Evolutionary conservation across 2,329 filamentous ascomycete species (phyloP).

Genomic region (Fusarium sp.): DNA sequence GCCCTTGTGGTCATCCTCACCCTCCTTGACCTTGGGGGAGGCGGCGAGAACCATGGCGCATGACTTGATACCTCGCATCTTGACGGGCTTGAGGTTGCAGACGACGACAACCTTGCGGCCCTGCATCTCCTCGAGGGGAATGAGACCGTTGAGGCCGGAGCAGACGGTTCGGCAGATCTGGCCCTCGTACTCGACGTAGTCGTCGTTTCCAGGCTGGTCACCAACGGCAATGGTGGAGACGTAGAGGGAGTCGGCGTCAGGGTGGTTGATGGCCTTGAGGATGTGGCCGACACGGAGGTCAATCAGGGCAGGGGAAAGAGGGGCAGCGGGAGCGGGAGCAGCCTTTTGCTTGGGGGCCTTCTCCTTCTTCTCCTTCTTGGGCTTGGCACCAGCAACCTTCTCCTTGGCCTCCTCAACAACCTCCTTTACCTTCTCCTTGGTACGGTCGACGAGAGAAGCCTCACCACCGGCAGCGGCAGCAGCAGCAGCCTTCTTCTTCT

Average conservation of each 20-base stretch:
- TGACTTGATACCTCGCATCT: constrained; percentile 89
- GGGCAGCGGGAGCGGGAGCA: constrained; percentile 76
- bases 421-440: constrained; percentile 69
- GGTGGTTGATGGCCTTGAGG: constrained; percentile 93
- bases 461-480: constrained; percentile 66
- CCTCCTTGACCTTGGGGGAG: constrained; percentile 84
- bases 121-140: constrained; percentile 97
- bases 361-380: constrained; percentile 90
- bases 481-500: constrained; percentile 91
- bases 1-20: constrained; percentile 87
- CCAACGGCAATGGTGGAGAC: constrained; percentile 97
- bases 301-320: constrained; percentile 86
- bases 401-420: constrained; percentile 64
- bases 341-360: constrained; percentile 83
- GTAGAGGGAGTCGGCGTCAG: constrained; percentile 94
- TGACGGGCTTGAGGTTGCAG: constrained; percentile 98
- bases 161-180: constrained; percentile 95
- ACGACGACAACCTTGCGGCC: constrained; percentile 94
- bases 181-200: constrained; percentile 91
- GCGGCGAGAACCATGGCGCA: constrained; percentile 94
- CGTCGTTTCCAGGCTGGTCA: constrained; percentile 82
- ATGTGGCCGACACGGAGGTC: constrained; percentile 98
- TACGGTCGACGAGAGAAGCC: constrained; percentile 67
- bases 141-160: constrained; percentile 92
- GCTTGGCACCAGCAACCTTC: constrained; percentile 56